A percentile compares a stretch with the other conserved stretches of the same genome.
Conservation (phyloP, 2,329 filamentous ascomycete genomes). For the Neopestalotiopsis sp. region DNA sequence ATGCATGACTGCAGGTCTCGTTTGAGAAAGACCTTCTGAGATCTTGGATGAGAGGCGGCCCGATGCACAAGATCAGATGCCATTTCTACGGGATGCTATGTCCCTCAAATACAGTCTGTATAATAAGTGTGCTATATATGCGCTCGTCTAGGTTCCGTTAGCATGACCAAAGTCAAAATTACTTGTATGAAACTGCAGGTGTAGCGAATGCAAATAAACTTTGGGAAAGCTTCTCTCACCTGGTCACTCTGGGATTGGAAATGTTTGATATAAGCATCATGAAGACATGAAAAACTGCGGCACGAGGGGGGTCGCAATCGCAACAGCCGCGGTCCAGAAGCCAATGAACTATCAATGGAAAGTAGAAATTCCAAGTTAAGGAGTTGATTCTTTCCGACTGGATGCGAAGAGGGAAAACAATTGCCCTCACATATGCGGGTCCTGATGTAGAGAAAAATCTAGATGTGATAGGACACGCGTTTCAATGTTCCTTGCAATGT, state of each 20-base stretch:
- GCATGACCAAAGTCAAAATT: background rate
- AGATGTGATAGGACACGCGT: background rate
- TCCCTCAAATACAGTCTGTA: background rate
- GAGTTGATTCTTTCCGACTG: background rate
- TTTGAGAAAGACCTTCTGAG: slow-evolving; percentile 30
- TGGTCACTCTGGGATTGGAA: slow-evolving; percentile 6
- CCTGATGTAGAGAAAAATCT: background rate
- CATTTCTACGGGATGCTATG: background rate
- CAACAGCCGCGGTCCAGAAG: background rate
- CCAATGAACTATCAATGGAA: background rate
- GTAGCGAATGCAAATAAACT: background rate
- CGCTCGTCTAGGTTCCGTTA: slow-evolving; percentile 6
- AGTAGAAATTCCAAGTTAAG: background rate
- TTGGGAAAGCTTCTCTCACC: background rate
- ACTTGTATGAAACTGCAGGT: background rate
- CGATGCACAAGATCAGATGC: background rate
- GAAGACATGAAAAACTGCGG: slow-evolving; percentile 2
- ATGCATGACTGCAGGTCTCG: slow-evolving; percentile 53
- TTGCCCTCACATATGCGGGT: slow-evolving; percentile 1
- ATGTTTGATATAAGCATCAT: slow-evolving; percentile 14
- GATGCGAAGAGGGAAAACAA: background rate
- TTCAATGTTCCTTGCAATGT: background rate
- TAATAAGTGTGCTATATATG: background rate
- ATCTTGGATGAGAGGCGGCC: background rate
- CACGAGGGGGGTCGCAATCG: background rate